These are phyloP conservation scores for Boletellus ananiceps DNA, from an alignment of 768 basidiomycete species.

Conservation along the genomic window DNA sequence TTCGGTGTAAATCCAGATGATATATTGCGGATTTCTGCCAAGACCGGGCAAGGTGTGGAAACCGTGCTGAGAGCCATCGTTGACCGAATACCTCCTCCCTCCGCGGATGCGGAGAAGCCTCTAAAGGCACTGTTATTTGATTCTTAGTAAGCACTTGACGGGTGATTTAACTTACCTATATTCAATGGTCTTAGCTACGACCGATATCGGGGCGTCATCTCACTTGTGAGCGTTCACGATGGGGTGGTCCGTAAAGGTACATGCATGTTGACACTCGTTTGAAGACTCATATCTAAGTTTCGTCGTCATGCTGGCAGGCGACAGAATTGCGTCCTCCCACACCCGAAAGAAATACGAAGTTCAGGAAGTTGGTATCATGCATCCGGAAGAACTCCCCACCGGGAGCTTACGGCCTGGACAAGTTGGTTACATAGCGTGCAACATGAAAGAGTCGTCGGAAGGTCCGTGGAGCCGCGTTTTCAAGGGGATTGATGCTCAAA, in stretches of 20 bases:
- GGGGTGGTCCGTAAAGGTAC: conserved; percentile 81
- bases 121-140: conserved; percentile 91
- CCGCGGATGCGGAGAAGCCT: conserved; percentile 45
- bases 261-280: neutral
- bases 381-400: conserved; percentile 84
- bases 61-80: conserved; percentile 75
- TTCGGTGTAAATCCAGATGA: conserved; percentile 75
- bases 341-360: conserved; percentile 88
- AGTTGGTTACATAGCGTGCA: conserved; percentile 88
- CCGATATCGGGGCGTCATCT: conserved; percentile 93
- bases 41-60: conserved; percentile 83
- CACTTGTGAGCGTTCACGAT: conserved; percentile 74
- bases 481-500: neutral
- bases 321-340: conserved; percentile 82
- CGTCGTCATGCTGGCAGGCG: conserved; percentile 47
- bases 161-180: neutral
- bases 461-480: conserved; percentile 41
- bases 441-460: conserved; percentile 96
- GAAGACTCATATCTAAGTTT: neutral
- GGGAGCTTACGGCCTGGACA: conserved; percentile 67
- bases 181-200: conserved; percentile 63
- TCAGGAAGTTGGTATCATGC: conserved; percentile 81
- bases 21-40: conserved; percentile 83
- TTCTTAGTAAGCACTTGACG: conserved; percentile 60
- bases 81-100: conserved; percentile 79